Percentiles rank a stretch among this genome's conserved stretches.
These are phyloP conservation scores for Aspergillus terreus DNA, from an alignment of 2,329 filamentous ascomycete species.

Conservation along the genomic window DNA sequence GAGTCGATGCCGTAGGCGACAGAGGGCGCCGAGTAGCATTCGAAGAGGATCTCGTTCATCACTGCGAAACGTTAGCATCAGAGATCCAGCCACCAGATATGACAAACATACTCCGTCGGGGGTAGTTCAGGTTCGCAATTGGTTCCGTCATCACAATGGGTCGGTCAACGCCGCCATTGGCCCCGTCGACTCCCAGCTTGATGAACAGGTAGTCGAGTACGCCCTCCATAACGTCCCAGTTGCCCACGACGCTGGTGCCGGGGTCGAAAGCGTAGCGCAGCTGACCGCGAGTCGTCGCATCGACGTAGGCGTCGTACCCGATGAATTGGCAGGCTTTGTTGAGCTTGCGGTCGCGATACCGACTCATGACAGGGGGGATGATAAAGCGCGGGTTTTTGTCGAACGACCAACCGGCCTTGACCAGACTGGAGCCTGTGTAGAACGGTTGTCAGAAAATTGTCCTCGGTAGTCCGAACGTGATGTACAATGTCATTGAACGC, in stretches of 20 bases:
- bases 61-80: conserved; percentile 49
- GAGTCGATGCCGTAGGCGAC: conserved; percentile 94
- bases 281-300: conserved; percentile 87
- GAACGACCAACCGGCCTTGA: conserved; percentile 95
- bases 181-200: conserved; percentile 79
- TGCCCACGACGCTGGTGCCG: conserved; percentile 85
- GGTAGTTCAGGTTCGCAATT: conserved; percentile 84
- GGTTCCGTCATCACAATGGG: conserved; percentile 95
- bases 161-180: conserved; percentile 70
- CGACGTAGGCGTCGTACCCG: conserved; percentile 87
- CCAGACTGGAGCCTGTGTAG: conserved; percentile 70
- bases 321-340: conserved; percentile 90
- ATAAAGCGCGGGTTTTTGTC: conserved; percentile 75
- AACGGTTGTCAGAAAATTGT: conserved; percentile 1
- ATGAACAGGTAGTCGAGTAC: conserved; percentile 91
- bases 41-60: conserved; percentile 97
- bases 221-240: conserved; percentile 97
- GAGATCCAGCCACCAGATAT: background rate
- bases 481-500: conserved; percentile 14
- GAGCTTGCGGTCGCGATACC: conserved; percentile 91
- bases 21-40: conserved; percentile 87
- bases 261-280: conserved; percentile 87
- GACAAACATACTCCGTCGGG: conserved; percentile 68
- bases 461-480: background rate
- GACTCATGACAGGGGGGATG: conserved; percentile 86